phyloP scores from a whole-genome alignment of 345 rosid genomes.

The Trapa bicornis region DNA sequence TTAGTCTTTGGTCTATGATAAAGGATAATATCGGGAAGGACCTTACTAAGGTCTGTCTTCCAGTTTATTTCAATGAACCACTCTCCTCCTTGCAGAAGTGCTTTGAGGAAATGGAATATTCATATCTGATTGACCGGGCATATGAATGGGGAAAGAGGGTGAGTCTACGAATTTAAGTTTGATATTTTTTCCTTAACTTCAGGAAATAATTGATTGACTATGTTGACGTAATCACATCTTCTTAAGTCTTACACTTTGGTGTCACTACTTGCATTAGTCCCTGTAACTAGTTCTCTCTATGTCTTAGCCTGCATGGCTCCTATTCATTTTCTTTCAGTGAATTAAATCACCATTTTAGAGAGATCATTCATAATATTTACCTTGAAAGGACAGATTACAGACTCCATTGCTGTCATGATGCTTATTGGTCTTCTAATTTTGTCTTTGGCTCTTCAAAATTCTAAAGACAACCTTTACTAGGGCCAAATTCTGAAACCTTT shows the following conservation, averaged over 20 bases:
- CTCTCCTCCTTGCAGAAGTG: constrained; percentile 93
- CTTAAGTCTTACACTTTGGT: too few relatives aligned
- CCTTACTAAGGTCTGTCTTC: constrained; percentile 95
- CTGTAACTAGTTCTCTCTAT: too few relatives aligned
- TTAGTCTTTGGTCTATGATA: constrained; percentile 98
- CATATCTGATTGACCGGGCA: constrained; percentile 84
- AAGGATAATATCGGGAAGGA: constrained; percentile 99
- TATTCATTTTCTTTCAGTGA: too few relatives aligned
- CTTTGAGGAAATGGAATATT: constrained; percentile 94
- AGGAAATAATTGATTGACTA: not conserved
- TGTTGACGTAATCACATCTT: not conserved
- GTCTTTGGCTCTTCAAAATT: too few relatives aligned
- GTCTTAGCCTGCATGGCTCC: too few relatives aligned
- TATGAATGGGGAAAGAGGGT: constrained; percentile 90
- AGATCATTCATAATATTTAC: not conserved
- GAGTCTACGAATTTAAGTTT: constrained; percentile 13
- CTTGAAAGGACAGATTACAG: not conserved
- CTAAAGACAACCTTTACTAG: not conserved
- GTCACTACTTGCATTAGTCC: too few relatives aligned
- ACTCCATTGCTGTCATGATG: not conserved
- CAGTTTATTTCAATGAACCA: constrained; percentile 98
- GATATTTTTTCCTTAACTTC: not conserved
- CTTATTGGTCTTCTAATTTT: not conserved
- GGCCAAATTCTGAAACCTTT: too few relatives aligned
- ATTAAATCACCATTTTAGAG: not conserved